These are phyloP conservation scores for Rhizopus arrhizus DNA, from an alignment of 371 early-diverging fungal genomes.

Conservation along the genomic window DNA sequence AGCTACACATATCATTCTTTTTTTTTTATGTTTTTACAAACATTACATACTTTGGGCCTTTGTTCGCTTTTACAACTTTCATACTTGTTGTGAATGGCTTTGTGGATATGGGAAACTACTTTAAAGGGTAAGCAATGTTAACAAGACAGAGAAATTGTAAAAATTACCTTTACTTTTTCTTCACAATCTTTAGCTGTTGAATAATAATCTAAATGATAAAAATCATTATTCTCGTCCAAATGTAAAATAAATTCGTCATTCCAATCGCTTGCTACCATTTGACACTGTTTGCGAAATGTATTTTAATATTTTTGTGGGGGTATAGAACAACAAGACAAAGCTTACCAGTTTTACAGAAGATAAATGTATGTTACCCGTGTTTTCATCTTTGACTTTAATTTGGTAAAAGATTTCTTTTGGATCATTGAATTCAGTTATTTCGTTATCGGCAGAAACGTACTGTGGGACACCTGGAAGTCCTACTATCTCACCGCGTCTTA, in stretches of 20 bases:
- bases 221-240: slow-evolving; percentile 27
- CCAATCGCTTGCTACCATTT: slow-evolving; percentile 34
- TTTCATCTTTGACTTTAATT: slow-evolving; percentile 34
- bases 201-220: slow-evolving; percentile 34
- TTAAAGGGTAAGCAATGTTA: not conserved
- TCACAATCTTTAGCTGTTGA: slow-evolving; percentile 25
- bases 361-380: slow-evolving; percentile 22
- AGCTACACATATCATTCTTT: not conserved
- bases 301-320: not conserved
- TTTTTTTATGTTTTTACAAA: not conserved
- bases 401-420: slow-evolving; percentile 23
- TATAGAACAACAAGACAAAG: no score
- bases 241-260: slow-evolving; percentile 33
- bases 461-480: slow-evolving; percentile 23
- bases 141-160: not conserved
- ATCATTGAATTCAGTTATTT: slow-evolving; percentile 22
- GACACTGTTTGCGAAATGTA: slow-evolving; percentile 21
- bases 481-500: slow-evolving; percentile 36
- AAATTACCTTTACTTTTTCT: slow-evolving; percentile 17
- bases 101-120: slow-evolving; percentile 18
- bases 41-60: slow-evolving; percentile 25
- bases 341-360: slow-evolving; percentile 31
- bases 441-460: slow-evolving; percentile 25
- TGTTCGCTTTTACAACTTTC: slow-evolving; percentile 13
- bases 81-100: slow-evolving; percentile 23